Conservation (phyloP, 2,329 filamentous ascomycete species). For the Phialophora expanda region DNA sequence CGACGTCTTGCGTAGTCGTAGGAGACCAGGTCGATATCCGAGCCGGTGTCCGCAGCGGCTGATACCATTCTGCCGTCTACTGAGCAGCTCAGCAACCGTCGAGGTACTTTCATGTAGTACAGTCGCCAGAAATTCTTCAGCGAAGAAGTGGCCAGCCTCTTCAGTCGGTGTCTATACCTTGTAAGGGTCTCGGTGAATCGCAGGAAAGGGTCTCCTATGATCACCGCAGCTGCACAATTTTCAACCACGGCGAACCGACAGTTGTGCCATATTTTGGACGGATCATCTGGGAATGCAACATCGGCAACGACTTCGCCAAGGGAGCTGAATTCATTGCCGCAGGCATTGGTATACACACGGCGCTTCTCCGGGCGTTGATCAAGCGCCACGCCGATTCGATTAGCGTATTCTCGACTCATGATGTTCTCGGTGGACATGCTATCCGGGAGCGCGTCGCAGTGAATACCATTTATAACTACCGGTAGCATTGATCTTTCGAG, state of each 20-base stretch:
- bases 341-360: neutral
- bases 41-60: conserved; percentile 24
- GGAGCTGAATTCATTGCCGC: neutral
- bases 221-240: conserved; percentile 20
- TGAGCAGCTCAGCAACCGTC: conserved; percentile 2
- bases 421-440: conserved; percentile 28
- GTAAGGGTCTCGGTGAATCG: conserved; percentile 26
- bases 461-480: conserved; percentile 18
- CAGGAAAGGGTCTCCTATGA: conserved; percentile 34
- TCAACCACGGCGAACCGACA: conserved; percentile 19
- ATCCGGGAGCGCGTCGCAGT: conserved; percentile 25
- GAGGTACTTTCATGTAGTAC: neutral
- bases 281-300: conserved; percentile 13
- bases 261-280: neutral
- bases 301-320: neutral
- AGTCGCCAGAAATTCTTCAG: neutral
- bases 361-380: neutral
- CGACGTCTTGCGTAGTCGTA: neutral
- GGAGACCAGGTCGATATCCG: conserved; percentile 23
- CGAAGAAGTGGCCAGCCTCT: neutral
- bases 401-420: conserved; percentile 21
- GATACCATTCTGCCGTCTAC: neutral
- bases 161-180: conserved; percentile 23
- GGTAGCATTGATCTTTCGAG: conserved; percentile 12
- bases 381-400: neutral